These are phyloP conservation scores for Amanita exitialis DNA, from an alignment of 768 basidiomycete genomes.

Conservation along the genomic window DNA sequence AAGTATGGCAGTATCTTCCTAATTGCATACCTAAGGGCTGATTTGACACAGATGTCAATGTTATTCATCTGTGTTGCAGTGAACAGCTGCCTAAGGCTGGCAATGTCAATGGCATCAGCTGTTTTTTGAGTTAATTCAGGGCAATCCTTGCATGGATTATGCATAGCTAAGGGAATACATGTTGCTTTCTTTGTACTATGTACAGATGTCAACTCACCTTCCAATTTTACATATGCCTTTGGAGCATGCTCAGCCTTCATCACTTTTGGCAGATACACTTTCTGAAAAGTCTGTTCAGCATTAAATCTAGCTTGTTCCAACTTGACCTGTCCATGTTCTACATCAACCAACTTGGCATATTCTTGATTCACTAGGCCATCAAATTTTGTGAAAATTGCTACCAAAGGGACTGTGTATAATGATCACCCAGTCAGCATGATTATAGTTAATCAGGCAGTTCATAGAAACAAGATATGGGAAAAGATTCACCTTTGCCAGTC, in stretches of 20 bases:
- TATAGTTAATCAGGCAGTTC: no score
- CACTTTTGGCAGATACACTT: neutral
- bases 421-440: neutral
- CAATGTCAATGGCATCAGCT: neutral
- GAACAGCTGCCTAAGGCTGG: neutral
- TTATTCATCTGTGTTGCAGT: no score
- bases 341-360: conserved; percentile 7
- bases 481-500: conserved; percentile 14
- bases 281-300: neutral
- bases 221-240: neutral
- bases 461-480: neutral
- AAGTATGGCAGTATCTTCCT: neutral
- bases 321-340: conserved; percentile 7
- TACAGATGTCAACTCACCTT: neutral
- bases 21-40: neutral
- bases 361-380: conserved; percentile 19
- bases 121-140: neutral
- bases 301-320: neutral
- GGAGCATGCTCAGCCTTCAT: neutral
- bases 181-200: neutral
- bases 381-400: neutral
- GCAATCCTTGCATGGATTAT: neutral
- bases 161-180: neutral
- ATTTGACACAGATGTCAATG: no score
- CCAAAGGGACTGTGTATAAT: neutral